A percentile compares a stretch with the other conserved stretches of the same genome.
These are phyloP conservation scores for Pseudonectria foliicola DNA, from an alignment of 2,329 filamentous ascomycete genomes.

Conservation along the genomic window DNA sequence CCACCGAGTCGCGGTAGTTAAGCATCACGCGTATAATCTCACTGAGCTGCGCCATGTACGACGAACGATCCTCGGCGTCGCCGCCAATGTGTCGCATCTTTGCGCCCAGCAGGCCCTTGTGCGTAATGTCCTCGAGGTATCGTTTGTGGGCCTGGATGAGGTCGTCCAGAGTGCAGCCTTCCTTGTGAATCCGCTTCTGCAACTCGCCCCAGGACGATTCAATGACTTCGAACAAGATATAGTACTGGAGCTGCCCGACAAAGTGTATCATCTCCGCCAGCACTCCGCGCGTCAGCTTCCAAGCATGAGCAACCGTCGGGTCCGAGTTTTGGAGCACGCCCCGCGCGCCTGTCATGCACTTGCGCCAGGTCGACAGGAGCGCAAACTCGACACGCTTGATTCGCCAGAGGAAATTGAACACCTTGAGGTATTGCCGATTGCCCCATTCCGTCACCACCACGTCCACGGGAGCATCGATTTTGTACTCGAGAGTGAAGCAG, in stretches of 20 bases:
- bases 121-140: constrained; percentile 89
- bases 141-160: constrained; percentile 84
- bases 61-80: constrained; percentile 59
- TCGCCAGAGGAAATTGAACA: constrained; percentile 98
- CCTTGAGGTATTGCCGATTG: constrained; percentile 92
- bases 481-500: constrained; percentile 97
- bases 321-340: constrained; percentile 79
- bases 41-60: constrained; percentile 85
- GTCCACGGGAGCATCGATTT: constrained; percentile 92
- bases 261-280: constrained; percentile 99
- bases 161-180: constrained; percentile 88
- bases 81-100: constrained; percentile 38
- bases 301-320: constrained; percentile 62
- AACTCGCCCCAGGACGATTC: constrained; percentile 92
- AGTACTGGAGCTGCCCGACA: constrained; percentile 93
- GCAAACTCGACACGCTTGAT: constrained; percentile 97
- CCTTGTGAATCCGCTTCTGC: constrained; percentile 72
- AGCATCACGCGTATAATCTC: constrained; percentile 93
- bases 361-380: constrained; percentile 82
- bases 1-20: constrained; percentile 84
- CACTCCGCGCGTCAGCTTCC: constrained; percentile 82
- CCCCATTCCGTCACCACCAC: constrained; percentile 96
- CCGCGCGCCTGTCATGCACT: constrained; percentile 89
- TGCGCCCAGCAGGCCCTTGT: constrained; percentile 87
- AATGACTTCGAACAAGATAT: constrained; percentile 97